Evolutionary conservation across 176 grass and related monocot genomes (phyloP).

Genomic region (Themeda triandra): DNA sequence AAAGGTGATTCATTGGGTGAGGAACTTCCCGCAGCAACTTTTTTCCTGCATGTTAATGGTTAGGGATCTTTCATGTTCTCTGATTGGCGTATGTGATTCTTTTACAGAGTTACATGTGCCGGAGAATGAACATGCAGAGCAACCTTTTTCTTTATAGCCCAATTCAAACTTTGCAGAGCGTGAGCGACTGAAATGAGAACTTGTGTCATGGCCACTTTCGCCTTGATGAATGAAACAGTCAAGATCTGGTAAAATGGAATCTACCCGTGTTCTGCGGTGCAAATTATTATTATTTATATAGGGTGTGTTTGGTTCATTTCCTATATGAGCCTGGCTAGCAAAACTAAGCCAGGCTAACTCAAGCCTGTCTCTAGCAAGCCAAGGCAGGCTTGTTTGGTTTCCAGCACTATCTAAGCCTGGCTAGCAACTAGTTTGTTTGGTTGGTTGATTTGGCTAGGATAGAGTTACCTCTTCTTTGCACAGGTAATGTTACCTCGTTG

Average conservation of each 20-base stretch:
- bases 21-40: conserved; percentile 11
- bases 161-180: background rate
- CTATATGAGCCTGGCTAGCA: no score
- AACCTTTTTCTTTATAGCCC: background rate
- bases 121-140: conserved; percentile 1
- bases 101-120: conserved; percentile 18
- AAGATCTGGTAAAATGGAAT: conserved; percentile 16
- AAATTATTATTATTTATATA: no score
- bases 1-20: conserved; percentile 20
- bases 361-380: no score
- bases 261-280: background rate
- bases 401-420: no score
- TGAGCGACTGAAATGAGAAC: background rate
- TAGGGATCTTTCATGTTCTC: conserved; percentile 2
- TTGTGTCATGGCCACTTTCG: conserved; percentile 10
- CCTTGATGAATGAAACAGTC: background rate
- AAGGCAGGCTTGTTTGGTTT: no score
- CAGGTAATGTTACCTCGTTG: no score
- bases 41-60: background rate
- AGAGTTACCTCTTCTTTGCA: no score
- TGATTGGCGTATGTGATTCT: conserved; percentile 9
- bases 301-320: no score
- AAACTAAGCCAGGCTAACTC: no score
- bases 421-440: no score
- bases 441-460: no score